Evolutionary conservation across 257 asterid genomes (phyloP).

Genomic region (Plantago major): DNA sequence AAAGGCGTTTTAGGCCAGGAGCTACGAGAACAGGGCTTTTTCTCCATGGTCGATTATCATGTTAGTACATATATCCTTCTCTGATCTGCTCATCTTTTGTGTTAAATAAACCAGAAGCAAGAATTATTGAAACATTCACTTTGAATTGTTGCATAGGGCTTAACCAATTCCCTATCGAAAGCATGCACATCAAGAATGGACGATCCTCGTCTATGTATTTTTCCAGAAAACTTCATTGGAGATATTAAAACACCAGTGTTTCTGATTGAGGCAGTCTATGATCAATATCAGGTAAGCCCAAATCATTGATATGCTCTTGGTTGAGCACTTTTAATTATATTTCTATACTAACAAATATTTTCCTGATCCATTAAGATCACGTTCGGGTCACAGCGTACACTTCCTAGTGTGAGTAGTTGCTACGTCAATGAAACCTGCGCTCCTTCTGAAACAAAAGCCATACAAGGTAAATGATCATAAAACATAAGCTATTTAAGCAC

Average conservation of each 20-base stretch:
- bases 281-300: background rate
- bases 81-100: background rate
- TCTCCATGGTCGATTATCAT: background rate
- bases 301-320: background rate
- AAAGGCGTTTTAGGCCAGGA: background rate
- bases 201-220: constrained; percentile 17
- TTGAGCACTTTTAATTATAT: background rate
- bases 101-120: background rate
- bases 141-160: background rate
- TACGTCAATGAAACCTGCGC: background rate
- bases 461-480: background rate
- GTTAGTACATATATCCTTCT: background rate
- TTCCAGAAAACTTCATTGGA: constrained; percentile 19
- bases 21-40: background rate
- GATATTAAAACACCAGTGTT: constrained; percentile 14
- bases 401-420: background rate
- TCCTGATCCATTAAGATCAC: too few relatives aligned
- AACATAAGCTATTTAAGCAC: too few relatives aligned
- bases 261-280: background rate
- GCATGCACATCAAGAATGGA: constrained; percentile 16
- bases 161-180: background rate
- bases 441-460: background rate
- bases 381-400: too few relatives aligned
- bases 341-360: background rate
- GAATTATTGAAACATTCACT: background rate